Conservation (phyloP, 768 basidiomycete genomes). For the Holtermanniella nyarrowii region DNA sequence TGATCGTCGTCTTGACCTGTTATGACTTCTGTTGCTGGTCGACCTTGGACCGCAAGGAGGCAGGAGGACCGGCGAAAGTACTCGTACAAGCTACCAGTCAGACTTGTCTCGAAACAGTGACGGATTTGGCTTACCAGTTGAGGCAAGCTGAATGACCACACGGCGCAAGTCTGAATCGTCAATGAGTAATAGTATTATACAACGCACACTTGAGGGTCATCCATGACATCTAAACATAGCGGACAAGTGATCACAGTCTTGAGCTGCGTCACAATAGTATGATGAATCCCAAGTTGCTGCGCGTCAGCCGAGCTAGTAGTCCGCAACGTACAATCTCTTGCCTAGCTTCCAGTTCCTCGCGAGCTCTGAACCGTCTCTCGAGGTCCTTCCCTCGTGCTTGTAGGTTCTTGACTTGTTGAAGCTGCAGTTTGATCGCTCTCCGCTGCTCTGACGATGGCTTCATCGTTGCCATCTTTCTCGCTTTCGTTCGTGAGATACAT, state of each 20-base stretch:
- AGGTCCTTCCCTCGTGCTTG: slow-evolving; percentile 1
- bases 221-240: slow-evolving; percentile 24
- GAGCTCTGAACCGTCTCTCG: not conserved
- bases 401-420: slow-evolving; percentile 2
- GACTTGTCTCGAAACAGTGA: not conserved
- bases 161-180: slow-evolving; percentile 8
- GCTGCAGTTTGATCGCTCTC: not conserved
- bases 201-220: slow-evolving; percentile 33
- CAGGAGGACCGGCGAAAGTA: slow-evolving; percentile 11
- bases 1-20: slow-evolving; percentile 1
- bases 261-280: slow-evolving; percentile 8
- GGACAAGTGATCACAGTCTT: slow-evolving; percentile 19
- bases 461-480: no score
- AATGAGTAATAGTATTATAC: not conserved
- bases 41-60: slow-evolving; percentile 23
- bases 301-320: not conserved
- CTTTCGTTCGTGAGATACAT: no score
- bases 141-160: slow-evolving; percentile 34
- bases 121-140: slow-evolving; percentile 18
- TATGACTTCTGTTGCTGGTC: slow-evolving; percentile 7
- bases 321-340: not conserved
- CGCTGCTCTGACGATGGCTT: no score
- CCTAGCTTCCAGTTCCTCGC: slow-evolving; percentile 4
- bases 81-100: slow-evolving; percentile 4
- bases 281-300: slow-evolving; percentile 14